Evolutionary conservation across 495 filamentous ascomycete species (phyloP).

Genomic region (Collariella sp.): DNA sequence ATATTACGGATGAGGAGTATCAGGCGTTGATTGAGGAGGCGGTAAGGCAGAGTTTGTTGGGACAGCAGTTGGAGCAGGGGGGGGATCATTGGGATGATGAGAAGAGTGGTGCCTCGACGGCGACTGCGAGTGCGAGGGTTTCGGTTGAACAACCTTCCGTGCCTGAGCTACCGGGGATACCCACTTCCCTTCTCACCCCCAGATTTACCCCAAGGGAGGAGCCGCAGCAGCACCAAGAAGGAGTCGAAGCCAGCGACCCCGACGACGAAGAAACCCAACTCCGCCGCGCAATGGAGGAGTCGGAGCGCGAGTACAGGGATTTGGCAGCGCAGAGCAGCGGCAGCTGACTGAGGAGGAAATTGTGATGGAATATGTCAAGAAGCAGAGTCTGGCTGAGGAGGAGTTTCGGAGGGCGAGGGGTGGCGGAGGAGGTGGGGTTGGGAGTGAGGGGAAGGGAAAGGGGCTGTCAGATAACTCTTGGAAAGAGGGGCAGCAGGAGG

Average conservation of each 20-base stretch:
- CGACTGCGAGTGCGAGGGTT: slow-evolving; percentile 25
- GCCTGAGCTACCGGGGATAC: slow-evolving; percentile 26
- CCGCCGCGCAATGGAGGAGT: slow-evolving; percentile 40
- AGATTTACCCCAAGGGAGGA: background rate
- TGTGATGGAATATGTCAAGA: slow-evolving; percentile 68
- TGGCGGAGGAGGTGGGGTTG: background rate
- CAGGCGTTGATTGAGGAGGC: slow-evolving; percentile 51
- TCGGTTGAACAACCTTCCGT: slow-evolving; percentile 8
- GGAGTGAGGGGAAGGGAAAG: slow-evolving; percentile 9
- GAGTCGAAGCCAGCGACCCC: background rate
- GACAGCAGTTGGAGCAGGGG: slow-evolving; percentile 24
- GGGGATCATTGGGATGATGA: background rate
- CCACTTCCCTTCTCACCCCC: background rate
- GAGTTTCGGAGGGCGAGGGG: slow-evolving; percentile 33
- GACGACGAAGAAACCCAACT: slow-evolving; percentile 40
- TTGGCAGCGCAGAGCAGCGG: slow-evolving; percentile 32
- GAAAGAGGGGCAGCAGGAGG: slow-evolving; percentile 1
- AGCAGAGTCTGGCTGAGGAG: slow-evolving; percentile 63
- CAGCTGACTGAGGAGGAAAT: slow-evolving; percentile 59
- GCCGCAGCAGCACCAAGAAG: background rate
- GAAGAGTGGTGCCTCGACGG: background rate
- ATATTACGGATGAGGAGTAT: slow-evolving; percentile 44
- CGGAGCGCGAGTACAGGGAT: slow-evolving; percentile 32
- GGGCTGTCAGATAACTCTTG: background rate
- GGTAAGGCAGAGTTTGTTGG: slow-evolving; percentile 43